A percentile compares a stretch with the other conserved stretches of the same genome.
phyloP scores from a whole-genome alignment of 2,329 filamentous ascomycete genomes.

The Hymenoscyphus scutula region DNA sequence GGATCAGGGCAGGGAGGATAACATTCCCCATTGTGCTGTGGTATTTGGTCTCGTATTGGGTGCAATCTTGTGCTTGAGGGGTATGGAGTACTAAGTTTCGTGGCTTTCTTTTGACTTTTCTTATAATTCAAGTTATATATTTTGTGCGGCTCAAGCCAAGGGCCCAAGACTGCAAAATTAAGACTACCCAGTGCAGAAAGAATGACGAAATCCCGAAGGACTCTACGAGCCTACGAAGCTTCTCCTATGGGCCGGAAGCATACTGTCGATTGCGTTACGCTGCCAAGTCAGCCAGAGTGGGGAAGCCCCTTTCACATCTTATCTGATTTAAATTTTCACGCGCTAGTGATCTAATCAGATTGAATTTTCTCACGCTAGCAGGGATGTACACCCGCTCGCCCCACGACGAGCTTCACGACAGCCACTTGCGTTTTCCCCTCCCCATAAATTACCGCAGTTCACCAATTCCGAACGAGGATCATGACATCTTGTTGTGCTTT shows the following conservation, averaged over 20 bases:
- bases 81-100: too few species aligned
- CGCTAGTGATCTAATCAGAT: slow-evolving; percentile 5
- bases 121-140: too few species aligned
- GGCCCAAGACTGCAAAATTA: too few species aligned
- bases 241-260: too few species aligned
- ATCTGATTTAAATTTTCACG: slow-evolving; percentile 4
- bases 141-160: too few species aligned
- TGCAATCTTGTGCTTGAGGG: neutral
- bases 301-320: neutral
- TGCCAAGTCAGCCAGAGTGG: neutral
- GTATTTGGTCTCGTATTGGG: neutral
- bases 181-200: too few species aligned
- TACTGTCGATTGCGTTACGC: neutral
- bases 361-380: neutral
- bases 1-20: neutral
- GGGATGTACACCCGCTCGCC: neutral
- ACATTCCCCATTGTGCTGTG: neutral
- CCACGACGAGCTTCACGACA: neutral
- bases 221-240: too few species aligned
- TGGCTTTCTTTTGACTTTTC: too few species aligned
- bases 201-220: too few species aligned
- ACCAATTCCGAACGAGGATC: neutral
- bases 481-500: neutral
- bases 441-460: neutral
- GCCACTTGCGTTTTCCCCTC: neutral